Conservation (phyloP, 2,329 filamentous ascomycete species). For the Amylocarpus encephaloides region DNA sequence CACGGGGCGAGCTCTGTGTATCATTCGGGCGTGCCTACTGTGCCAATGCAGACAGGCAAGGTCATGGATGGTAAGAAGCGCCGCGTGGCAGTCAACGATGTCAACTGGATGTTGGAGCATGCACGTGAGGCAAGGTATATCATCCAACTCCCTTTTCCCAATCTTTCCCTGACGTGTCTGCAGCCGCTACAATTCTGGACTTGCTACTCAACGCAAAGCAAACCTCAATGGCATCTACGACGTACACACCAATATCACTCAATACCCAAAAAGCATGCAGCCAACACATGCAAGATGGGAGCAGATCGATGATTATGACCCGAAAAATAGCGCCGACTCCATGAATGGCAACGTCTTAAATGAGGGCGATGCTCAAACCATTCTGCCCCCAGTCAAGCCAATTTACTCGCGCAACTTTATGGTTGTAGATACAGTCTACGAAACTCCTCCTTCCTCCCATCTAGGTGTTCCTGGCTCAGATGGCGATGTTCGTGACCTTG, state of each 20-base stretch:
- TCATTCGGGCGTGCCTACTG: constrained; percentile 70
- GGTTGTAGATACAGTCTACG: constrained; percentile 54
- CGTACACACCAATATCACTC: constrained; percentile 86
- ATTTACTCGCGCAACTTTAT: constrained; percentile 55
- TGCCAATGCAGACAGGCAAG: constrained; percentile 71
- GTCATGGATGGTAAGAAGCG: constrained; percentile 71
- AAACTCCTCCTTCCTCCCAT: constrained; percentile 47
- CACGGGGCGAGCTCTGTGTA: constrained; percentile 95
- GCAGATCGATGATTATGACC: constrained; percentile 47
- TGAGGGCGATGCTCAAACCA: constrained; percentile 29
- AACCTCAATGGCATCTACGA: constrained; percentile 81
- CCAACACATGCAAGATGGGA: constrained; percentile 82
- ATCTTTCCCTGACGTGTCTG: constrained; percentile 8
- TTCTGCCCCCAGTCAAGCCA: constrained; percentile 49
- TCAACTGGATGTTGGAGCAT: constrained; percentile 96
- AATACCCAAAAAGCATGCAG: constrained; percentile 82
- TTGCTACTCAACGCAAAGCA: constrained; percentile 56
- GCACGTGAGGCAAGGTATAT: constrained; percentile 80
- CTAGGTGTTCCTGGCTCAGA: constrained; percentile 55
- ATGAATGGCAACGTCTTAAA: constrained; percentile 13
- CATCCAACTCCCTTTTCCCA: neutral
- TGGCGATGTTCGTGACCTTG: constrained; percentile 41
- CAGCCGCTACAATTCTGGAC: constrained; percentile 76
- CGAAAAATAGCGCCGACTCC: constrained; percentile 7
- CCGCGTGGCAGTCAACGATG: constrained; percentile 80